These are phyloP conservation scores for Salmacisia buchloeana DNA, from an alignment of 1,284 basidiomycete species.

Conservation along the genomic window DNA sequence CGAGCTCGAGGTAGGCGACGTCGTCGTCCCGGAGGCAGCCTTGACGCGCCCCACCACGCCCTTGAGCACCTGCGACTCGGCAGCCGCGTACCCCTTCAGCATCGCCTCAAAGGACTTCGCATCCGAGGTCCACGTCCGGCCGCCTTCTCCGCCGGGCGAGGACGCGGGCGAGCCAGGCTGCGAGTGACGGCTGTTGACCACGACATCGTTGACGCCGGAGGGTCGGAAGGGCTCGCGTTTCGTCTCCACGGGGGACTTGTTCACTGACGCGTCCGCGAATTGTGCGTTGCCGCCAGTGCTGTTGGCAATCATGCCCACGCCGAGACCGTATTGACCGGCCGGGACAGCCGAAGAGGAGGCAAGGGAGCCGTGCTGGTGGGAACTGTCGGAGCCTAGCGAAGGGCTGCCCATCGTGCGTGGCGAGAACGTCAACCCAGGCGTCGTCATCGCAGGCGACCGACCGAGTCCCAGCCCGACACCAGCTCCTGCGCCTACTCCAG, in stretches of 20 bases:
- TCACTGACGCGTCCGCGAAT: no score
- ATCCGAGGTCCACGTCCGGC: background rate
- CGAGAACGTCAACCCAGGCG: background rate
- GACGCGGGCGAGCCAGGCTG: background rate
- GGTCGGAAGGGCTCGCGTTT: background rate
- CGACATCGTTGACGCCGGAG: background rate
- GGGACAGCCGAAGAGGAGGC: background rate
- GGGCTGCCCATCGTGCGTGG: background rate
- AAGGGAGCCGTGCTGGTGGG: background rate
- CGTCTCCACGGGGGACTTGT: background rate
- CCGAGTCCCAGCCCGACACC: no score
- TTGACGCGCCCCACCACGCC: no score
- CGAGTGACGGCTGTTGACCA: background rate
- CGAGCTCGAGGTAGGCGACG: background rate
- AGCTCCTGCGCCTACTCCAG: background rate
- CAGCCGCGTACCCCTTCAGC: background rate
- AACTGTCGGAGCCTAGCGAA: background rate
- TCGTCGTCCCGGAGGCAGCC: background rate
- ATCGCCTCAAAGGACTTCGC: background rate
- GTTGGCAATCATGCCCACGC: conserved; percentile 1
- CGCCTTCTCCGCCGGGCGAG: background rate
- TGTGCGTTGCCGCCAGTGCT: no score
- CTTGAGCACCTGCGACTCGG: background rate
- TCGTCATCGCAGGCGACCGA: background rate
- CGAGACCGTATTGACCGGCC: background rate